Conservation (phyloP, 2,329 filamentous ascomycete species). For the Colletotrichum cordylinicola region DNA sequence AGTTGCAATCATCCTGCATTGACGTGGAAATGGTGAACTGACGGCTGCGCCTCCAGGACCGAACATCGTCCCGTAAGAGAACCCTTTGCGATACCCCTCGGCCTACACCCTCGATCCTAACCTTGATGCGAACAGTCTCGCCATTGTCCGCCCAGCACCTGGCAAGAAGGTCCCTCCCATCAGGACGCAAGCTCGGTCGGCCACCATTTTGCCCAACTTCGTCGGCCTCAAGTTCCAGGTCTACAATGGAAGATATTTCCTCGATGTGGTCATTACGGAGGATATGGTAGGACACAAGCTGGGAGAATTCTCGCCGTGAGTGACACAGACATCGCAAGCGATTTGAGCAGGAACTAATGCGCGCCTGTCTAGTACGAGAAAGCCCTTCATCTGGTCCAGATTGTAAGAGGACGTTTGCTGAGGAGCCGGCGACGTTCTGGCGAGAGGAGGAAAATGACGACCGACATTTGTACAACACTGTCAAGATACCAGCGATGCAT, state of each 20-base stretch:
- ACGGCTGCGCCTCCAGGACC: slow-evolving; percentile 42
- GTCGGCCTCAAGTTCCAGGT: slow-evolving; percentile 89
- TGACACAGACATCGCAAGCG: slow-evolving; percentile 28
- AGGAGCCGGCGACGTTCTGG: background rate
- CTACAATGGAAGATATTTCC: slow-evolving; percentile 89
- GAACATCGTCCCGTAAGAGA: slow-evolving; percentile 58
- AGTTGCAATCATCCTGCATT: slow-evolving; percentile 19
- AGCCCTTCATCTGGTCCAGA: slow-evolving; percentile 58
- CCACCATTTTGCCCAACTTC: slow-evolving; percentile 91
- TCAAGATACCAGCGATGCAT: slow-evolving; percentile 18
- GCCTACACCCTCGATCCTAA: slow-evolving; percentile 28
- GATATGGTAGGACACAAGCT: slow-evolving; percentile 97
- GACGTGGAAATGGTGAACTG: background rate
- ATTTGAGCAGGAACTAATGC: background rate
- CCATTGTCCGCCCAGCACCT: slow-evolving; percentile 64
- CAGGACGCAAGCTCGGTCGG: slow-evolving; percentile 84
- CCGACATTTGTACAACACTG: slow-evolving; percentile 16
- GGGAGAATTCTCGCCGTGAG: slow-evolving; percentile 89
- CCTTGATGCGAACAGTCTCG: slow-evolving; percentile 50
- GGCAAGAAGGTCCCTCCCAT: slow-evolving; percentile 75
- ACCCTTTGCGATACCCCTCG: background rate
- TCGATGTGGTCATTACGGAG: slow-evolving; percentile 84
- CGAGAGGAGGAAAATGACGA: slow-evolving; percentile 1
- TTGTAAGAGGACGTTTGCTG: background rate
- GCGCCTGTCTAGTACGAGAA: slow-evolving; percentile 53